Percentiles rank a stretch among this genome's conserved stretches.
phyloP scores from a whole-genome alignment of 2,329 filamentous ascomycete species.

The Metarhizium guizhouense region DNA sequence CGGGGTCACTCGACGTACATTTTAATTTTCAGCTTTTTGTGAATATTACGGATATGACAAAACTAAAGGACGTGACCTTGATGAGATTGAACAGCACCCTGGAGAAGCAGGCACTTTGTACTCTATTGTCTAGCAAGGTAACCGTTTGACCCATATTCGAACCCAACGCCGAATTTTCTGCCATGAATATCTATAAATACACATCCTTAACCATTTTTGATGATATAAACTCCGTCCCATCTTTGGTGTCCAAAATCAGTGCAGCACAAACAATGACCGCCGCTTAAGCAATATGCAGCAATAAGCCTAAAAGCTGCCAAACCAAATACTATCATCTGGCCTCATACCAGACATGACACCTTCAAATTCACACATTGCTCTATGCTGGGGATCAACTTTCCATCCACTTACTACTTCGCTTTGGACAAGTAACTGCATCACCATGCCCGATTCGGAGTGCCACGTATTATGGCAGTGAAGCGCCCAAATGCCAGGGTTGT shows the following conservation, averaged over 20 bases:
- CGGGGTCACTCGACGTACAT: background rate
- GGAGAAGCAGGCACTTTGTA: no score
- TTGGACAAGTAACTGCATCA: slow-evolving; percentile 45
- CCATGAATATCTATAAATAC: no score
- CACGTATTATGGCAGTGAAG: slow-evolving; percentile 52
- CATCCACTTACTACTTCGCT: slow-evolving; percentile 19
- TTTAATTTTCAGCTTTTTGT: background rate
- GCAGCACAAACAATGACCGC: background rate
- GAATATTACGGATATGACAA: background rate
- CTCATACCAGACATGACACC: slow-evolving; percentile 23
- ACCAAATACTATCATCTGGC: slow-evolving; percentile 27
- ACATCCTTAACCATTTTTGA: no score
- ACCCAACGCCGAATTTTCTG: no score
- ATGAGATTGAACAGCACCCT: no score
- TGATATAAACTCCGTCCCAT: background rate
- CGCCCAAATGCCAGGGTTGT: slow-evolving; percentile 50
- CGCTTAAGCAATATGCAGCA: background rate
- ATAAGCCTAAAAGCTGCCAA: slow-evolving; percentile 19
- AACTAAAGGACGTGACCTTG: background rate
- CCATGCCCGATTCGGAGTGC: slow-evolving; percentile 48
- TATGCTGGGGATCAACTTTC: slow-evolving; percentile 14
- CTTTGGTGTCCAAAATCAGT: background rate
- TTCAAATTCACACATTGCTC: slow-evolving; percentile 17
- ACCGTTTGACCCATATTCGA: no score
- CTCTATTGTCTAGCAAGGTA: no score